Conservation (phyloP, 768 basidiomycete genomes). For the Psilocybe azurescens region DNA sequence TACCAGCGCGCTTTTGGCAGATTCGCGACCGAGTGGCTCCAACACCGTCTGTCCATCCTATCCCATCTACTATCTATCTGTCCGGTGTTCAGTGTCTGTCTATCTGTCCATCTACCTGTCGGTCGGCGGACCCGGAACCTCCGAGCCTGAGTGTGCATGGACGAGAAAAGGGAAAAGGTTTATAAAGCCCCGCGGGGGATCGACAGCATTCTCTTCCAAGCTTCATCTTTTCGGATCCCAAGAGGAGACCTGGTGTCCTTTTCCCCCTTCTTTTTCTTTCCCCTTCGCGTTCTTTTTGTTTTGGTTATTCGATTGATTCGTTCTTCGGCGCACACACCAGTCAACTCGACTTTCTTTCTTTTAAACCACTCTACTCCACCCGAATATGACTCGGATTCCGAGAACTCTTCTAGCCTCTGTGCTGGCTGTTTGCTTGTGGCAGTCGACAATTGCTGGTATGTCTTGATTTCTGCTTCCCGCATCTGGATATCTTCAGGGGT, state of each 20-base stretch:
- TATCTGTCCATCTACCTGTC: no score
- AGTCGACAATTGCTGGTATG: slow-evolving; percentile 24
- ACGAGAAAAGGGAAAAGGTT: background rate
- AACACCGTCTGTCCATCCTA: background rate
- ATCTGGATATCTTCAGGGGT: no score
- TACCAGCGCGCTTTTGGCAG: background rate
- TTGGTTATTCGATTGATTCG: slow-evolving; percentile 21
- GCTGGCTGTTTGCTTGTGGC: slow-evolving; percentile 22
- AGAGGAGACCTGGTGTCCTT: slow-evolving; percentile 27
- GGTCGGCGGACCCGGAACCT: slow-evolving; percentile 9
- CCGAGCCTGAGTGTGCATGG: background rate
- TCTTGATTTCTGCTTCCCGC: no score
- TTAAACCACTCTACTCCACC: background rate
- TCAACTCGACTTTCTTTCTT: slow-evolving; percentile 13
- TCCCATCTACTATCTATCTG: background rate
- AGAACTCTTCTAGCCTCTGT: slow-evolving; percentile 21
- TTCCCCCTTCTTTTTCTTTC: slow-evolving; percentile 7
- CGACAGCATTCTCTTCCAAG: slow-evolving; percentile 4
- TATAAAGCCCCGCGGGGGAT: background rate
- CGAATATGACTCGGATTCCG: slow-evolving; percentile 20
- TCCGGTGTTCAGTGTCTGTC: no score
- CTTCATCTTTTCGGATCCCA: slow-evolving; percentile 21
- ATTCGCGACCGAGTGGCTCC: background rate
- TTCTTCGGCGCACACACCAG: slow-evolving; percentile 6
- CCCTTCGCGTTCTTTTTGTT: slow-evolving; percentile 13